Conservation (phyloP, 2,329 filamentous ascomycete species). For the Exophiala xenobiotica region DNA sequence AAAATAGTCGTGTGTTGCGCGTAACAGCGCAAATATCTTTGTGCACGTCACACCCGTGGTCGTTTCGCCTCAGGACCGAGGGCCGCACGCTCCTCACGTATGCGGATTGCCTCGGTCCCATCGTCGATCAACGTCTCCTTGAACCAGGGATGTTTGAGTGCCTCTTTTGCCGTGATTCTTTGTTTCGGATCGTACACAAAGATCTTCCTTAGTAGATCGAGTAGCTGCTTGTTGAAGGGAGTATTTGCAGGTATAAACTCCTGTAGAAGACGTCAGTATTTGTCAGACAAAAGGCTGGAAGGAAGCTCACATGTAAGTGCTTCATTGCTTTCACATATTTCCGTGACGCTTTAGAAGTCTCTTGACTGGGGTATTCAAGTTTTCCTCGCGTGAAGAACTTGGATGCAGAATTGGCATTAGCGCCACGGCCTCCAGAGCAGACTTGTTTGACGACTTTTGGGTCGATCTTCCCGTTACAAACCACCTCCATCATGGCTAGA, state of each 20-base stretch:
- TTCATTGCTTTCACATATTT: constrained; percentile 72
- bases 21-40: background rate
- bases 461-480: constrained; percentile 58
- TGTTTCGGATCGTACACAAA: constrained; percentile 67
- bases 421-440: constrained; percentile 47
- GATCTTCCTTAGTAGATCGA: constrained; percentile 62
- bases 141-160: constrained; percentile 67
- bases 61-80: constrained; percentile 26
- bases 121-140: constrained; percentile 64
- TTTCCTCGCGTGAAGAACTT: constrained; percentile 60
- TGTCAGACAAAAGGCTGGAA: background rate
- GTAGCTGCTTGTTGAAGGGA: constrained; percentile 62
- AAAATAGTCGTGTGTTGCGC: background rate
- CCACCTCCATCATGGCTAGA: constrained; percentile 68
- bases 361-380: constrained; percentile 62
- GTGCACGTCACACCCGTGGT: constrained; percentile 20
- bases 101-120: constrained; percentile 63
- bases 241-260: constrained; percentile 62
- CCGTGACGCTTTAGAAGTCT: constrained; percentile 62
- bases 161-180: constrained; percentile 64
- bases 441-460: constrained; percentile 55
- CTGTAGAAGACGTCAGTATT: constrained; percentile 40
- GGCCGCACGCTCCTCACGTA: constrained; percentile 42
- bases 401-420: constrained; percentile 53
- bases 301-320: constrained; percentile 53